Evolutionary conservation across 768 basidiomycete genomes (phyloP), one percentile per base, ranked within the genome.

Genomic region (Cubamyces lactineus): DNA sequence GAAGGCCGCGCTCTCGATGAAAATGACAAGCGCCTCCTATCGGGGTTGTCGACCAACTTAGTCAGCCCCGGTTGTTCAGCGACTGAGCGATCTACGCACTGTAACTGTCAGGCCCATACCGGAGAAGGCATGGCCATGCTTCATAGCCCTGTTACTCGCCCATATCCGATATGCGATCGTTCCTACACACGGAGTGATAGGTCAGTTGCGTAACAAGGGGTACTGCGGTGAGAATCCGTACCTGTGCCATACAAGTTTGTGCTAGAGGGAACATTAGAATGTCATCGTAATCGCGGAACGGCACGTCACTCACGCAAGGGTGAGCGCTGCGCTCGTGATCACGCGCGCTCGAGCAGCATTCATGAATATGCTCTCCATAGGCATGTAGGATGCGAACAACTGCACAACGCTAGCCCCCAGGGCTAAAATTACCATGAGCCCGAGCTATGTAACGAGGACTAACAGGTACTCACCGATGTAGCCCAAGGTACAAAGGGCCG

Each of bases 161-260:
- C 61, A 62, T 56, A 62, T 62, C n/a, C 61, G 61, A 26, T 62
- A 62, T 8, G 61, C 61, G 12, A 62, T 62, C 9, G 41, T 38
- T 39, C 55, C 61, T 57, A 21, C 26, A 24, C 1, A 11, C 15
- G 12, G 43, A 5, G 6, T 1, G 11, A 17, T 13, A 16, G 23
- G 30, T 57, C 46, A 56, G 43, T 19, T 5, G 6, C n/a, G 15
- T 2, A 17, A n/a, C 28, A 1, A 2, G 6, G 38, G 1, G 8
- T 17, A n/a, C 9, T 16, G 24, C 30, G 30, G 21, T 1, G 34
- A 23, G 21, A 12, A 17, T 50, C 2, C 61, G 2, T 19, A 41
- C 61, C 54, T 38, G 61, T 51, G 23, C 61, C 61, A 40, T 57
- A 62, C 5, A 62, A n/a, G 28, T 62, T 56, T 19, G 53, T 62